These are phyloP conservation scores for Epichloe coenophiala DNA, from an alignment of 2,329 filamentous ascomycete genomes.

Conservation along the genomic window DNA sequence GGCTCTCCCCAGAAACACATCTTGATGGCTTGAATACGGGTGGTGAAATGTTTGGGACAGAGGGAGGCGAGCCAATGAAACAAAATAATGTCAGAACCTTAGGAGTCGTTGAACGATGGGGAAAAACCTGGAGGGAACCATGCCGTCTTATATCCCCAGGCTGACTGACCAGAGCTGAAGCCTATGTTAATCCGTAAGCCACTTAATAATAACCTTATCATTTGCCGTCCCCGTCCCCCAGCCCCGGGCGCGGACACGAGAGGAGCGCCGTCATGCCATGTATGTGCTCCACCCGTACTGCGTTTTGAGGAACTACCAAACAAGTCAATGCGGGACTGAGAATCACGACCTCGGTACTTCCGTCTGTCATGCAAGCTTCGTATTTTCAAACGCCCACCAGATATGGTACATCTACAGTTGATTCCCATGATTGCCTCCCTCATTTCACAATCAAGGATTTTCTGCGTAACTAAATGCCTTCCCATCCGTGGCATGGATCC, in stretches of 20 bases:
- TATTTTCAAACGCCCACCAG: constrained; percentile 8
- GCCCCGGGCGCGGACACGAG: too few species aligned
- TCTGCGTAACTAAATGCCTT: not conserved
- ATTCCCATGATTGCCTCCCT: not conserved
- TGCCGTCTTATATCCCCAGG: not conserved
- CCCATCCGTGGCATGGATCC: not conserved
- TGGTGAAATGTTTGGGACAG: too few species aligned
- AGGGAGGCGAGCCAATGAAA: not conserved
- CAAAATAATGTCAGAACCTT: too few species aligned
- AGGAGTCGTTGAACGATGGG: too few species aligned
- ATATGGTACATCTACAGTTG: constrained; percentile 8
- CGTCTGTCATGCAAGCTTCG: constrained; percentile 7
- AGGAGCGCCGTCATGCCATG: too few species aligned
- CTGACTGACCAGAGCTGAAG: not conserved
- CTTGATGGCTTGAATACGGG: constrained; percentile 9
- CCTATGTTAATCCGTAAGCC: too few species aligned
- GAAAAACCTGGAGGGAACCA: not conserved
- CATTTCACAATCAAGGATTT: not conserved
- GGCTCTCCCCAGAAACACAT: constrained; percentile 39
- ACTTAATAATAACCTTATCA: too few species aligned
- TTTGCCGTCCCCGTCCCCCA: too few species aligned
- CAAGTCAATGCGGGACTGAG: not conserved
- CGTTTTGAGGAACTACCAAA: not conserved
- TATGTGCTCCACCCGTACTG: too few species aligned
- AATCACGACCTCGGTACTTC: not conserved